Evolutionary conservation across 2,329 filamentous ascomycete species (phyloP).

Genomic region (Xylariaceae sp.): DNA sequence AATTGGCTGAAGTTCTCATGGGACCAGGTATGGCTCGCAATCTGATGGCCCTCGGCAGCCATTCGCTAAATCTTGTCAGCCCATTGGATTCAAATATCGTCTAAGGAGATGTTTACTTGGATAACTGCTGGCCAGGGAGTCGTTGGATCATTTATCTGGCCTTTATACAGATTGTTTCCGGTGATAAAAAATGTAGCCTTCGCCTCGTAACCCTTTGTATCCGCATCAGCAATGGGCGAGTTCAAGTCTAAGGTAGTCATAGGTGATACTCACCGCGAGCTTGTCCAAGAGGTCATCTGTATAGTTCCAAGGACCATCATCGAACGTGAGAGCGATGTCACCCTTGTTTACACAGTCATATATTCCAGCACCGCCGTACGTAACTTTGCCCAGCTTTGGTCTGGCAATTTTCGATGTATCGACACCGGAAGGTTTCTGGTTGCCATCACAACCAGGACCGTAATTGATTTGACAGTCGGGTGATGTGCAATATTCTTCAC

Average conservation of each 20-base stretch:
- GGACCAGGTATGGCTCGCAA: constrained; percentile 35
- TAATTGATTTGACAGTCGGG: constrained; percentile 39
- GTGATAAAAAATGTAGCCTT: constrained; percentile 65
- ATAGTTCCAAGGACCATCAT: constrained; percentile 61
- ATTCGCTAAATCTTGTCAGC: constrained; percentile 29
- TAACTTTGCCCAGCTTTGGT: constrained; percentile 45
- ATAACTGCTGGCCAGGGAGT: constrained; percentile 30
- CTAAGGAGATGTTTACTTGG: constrained; percentile 21
- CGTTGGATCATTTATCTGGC: constrained; percentile 46
- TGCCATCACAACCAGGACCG: constrained; percentile 47
- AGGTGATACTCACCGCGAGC: constrained; percentile 22
- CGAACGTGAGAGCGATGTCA: constrained; percentile 61
- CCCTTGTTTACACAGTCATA: constrained; percentile 50
- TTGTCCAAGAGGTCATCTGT: constrained; percentile 58
- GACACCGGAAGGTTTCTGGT: constrained; percentile 41
- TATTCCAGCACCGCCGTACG: constrained; percentile 46
- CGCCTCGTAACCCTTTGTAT: constrained; percentile 48
- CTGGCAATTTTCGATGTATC: constrained; percentile 45
- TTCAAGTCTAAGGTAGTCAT: not conserved
- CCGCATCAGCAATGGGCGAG: constrained; percentile 14
- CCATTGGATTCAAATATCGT: not conserved
- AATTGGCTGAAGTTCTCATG: constrained; percentile 34
- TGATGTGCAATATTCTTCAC: constrained; percentile 27
- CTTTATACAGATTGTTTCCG: constrained; percentile 51
- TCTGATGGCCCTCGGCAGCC: constrained; percentile 34